Evolutionary conservation across 495 filamentous ascomycete species (phyloP).

Genomic region (Neurospora terricola): DNA sequence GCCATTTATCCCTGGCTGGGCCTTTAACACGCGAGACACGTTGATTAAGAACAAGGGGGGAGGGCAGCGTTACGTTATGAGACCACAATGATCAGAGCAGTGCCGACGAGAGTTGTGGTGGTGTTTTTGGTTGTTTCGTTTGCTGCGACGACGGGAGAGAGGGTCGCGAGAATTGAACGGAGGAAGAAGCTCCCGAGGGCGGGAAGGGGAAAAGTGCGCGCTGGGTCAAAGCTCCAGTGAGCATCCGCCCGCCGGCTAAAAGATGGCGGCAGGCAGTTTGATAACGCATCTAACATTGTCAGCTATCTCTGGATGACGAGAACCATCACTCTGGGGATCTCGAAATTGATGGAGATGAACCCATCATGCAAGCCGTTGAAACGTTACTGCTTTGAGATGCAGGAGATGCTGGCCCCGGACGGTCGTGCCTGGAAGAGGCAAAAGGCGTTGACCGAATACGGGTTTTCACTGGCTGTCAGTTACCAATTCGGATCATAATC

Average conservation of each 20-base stretch:
- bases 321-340: too few species aligned
- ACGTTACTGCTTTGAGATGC: not conserved
- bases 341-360: not conserved
- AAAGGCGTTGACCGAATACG: not conserved
- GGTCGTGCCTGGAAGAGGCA: not conserved
- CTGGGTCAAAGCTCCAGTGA: not conserved
- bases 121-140: not conserved
- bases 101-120: not conserved
- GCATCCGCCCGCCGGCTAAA: not conserved
- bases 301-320: too few species aligned
- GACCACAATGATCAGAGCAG: not conserved
- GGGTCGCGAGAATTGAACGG: not conserved
- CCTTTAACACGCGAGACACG: not conserved
- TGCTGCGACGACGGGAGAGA: not conserved
- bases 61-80: not conserved
- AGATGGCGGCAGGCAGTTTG: not conserved
- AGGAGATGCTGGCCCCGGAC: not conserved
- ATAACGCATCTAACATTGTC: not conserved
- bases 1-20: not conserved
- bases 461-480: not conserved
- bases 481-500: not conserved
- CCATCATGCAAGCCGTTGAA: not conserved
- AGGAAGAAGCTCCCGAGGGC: not conserved
- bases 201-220: not conserved
- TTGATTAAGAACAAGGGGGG: not conserved